Base-by-base conservation (phyloP, 2,329 filamentous ascomycete genomes). In the Fusarium chlamydosporum region DNA sequence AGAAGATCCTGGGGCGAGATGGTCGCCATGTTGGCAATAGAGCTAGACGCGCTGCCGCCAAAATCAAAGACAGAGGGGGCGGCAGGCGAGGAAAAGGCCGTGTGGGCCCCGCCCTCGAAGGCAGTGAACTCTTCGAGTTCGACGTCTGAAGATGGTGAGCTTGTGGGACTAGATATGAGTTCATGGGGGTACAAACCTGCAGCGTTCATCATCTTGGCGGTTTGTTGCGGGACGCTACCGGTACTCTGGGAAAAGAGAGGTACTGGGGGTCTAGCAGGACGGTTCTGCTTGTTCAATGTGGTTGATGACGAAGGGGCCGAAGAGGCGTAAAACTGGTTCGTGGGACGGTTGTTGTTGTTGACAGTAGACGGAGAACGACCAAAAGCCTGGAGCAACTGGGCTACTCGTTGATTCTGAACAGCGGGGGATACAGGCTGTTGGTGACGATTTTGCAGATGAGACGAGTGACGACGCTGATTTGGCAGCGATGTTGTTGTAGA, bases 1-100 rank as follows among this genome's bases (percentile, higher is more conserved):
- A 91, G 82, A 70, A 97, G 84, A 75, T 97, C 93, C 79, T 92
- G 90, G 20, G 94, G 94, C 65, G 94, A 97, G 66, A 97, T 87
- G 41, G 94, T 97, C 73, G 86, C 87, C 76, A 88, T 76, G 76
- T 88, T 86, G 76, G 82, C 83, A 31, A 80, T 79, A 53, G 84
- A 83, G 78, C 83, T 85, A 43, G 84, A 81, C 38, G 80, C 80
- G 71, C 81, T 83, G 62, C 79, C 77, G 61, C 74, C 79, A 71
- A 85, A 77, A 72, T 89, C 87, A 78, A 87, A 87, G 50, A 82
- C 80, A 34, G 79, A 80, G 46, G 82, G 77, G 47, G 86, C 76
- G 57, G 82, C 83, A 31, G 86, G 86, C 59, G 86, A 88, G 55
- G 85, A 85, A 76, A 83, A 87, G 65, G 82, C 81, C 67, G 84